phyloP scores from a whole-genome alignment of 179 eudicot genomes.

The Camellia oleifera region DNA sequence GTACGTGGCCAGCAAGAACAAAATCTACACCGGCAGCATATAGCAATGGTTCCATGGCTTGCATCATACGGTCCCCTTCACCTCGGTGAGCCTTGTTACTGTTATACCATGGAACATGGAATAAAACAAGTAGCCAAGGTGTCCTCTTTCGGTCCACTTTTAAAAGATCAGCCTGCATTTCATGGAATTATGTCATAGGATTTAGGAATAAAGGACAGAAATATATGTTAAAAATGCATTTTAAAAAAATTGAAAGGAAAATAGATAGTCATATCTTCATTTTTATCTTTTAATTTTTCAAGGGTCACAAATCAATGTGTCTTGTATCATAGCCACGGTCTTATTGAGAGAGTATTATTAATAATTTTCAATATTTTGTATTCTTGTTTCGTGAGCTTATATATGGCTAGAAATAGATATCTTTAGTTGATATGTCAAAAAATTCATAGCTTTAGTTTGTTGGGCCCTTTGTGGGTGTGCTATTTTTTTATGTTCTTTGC shows the following conservation, averaged over 20 bases:
- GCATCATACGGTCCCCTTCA: slow-evolving; percentile 93
- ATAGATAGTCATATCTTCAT: background rate
- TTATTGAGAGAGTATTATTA: background rate
- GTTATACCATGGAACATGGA: slow-evolving; percentile 98
- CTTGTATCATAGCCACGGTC: background rate
- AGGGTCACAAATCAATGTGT: background rate
- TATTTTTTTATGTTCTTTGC: too few species aligned
- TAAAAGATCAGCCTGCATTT: slow-evolving; percentile 71
- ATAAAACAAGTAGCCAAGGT: slow-evolving; percentile 84
- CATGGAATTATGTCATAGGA: slow-evolving; percentile 15
- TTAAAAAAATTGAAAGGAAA: background rate
- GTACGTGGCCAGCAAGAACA: slow-evolving; percentile 89
- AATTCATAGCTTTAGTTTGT: too few species aligned
- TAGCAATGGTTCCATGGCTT: slow-evolving; percentile 78
- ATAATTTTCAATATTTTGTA: background rate
- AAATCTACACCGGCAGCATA: slow-evolving; percentile 92
- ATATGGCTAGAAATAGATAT: slow-evolving; percentile 1
- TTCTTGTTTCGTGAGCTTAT: background rate
- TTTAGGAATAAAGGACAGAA: background rate
- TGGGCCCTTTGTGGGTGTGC: too few species aligned
- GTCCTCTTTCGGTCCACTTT: slow-evolving; percentile 86
- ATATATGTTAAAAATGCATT: background rate
- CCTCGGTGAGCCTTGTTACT: slow-evolving; percentile 91
- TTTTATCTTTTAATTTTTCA: background rate
- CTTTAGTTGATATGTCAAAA: too few species aligned